These are phyloP conservation scores for Thraustotheca clavata DNA, from an alignment of 352 stramenopile genomes.

Conservation along the genomic window DNA sequence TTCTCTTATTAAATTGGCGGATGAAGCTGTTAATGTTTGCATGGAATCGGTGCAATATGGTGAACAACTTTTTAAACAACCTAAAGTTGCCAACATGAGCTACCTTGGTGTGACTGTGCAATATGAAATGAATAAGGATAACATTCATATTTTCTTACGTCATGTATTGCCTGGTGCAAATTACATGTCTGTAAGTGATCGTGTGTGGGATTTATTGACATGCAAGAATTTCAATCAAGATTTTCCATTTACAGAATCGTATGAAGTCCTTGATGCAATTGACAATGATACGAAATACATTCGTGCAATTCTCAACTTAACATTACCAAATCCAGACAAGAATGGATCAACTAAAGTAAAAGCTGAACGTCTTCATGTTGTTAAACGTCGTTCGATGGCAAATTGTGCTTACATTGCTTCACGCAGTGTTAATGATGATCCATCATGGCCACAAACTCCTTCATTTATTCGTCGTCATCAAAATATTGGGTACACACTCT, in stretches of 20 bases:
- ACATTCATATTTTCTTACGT: constrained; percentile 82
- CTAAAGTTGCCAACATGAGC: constrained; percentile 82
- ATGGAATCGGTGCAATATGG: constrained; percentile 68
- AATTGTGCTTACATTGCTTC: constrained; percentile 64
- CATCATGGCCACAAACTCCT: constrained; percentile 47
- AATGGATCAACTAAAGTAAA: constrained; percentile 71
- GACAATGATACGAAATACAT: constrained; percentile 76
- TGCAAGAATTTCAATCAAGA: constrained; percentile 71
- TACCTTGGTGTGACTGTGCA: constrained; percentile 84
- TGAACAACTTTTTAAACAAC: constrained; percentile 66
- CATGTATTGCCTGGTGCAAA: constrained; percentile 78
- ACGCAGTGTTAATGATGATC: constrained; percentile 55
- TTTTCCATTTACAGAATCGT: constrained; percentile 71
- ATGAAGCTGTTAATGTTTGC: constrained; percentile 44
- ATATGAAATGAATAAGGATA: constrained; percentile 82
- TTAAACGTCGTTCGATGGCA: constrained; percentile 69
- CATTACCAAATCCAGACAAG: constrained; percentile 58
- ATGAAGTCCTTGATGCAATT: constrained; percentile 59
- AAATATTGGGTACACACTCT: constrained; percentile 34
- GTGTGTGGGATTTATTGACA: constrained; percentile 69
- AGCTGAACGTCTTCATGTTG: constrained; percentile 68
- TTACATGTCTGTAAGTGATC: constrained; percentile 36
- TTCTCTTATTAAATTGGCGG: constrained; percentile 52
- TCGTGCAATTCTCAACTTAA: constrained; percentile 70
- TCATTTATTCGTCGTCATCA: constrained; percentile 71